A percentile compares a stretch with the other conserved stretches of the same genome.
Conservation (phyloP, 2,329 filamentous ascomycete genomes). For the Trichophyton simii region DNA sequence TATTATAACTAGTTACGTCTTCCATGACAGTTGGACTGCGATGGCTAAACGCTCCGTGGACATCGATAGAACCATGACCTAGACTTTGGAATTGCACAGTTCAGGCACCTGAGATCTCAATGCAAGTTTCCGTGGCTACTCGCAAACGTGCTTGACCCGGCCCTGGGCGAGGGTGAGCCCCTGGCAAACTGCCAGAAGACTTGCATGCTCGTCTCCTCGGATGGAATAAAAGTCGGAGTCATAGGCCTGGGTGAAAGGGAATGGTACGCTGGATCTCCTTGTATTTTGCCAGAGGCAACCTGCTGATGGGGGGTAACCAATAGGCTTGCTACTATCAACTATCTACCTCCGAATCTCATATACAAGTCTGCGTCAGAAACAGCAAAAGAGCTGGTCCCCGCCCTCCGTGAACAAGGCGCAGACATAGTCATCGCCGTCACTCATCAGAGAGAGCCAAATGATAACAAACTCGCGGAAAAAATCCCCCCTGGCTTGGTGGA, state of each 20-base stretch:
- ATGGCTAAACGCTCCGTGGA: slow-evolving; percentile 2
- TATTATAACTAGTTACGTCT: neutral
- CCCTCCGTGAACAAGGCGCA: slow-evolving; percentile 61
- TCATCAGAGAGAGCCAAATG: slow-evolving; percentile 79
- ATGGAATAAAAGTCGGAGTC: slow-evolving; percentile 74
- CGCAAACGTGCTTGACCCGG: slow-evolving; percentile 77
- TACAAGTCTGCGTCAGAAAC: slow-evolving; percentile 69
- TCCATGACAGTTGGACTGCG: neutral
- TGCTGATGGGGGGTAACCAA: neutral
- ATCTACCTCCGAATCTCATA: slow-evolving; percentile 65
- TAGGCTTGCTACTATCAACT: slow-evolving; percentile 73
- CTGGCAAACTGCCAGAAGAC: slow-evolving; percentile 66
- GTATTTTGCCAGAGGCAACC: neutral
- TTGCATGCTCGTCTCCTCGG: slow-evolving; percentile 63
- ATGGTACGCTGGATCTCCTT: slow-evolving; percentile 39
- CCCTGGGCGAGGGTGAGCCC: slow-evolving; percentile 59
- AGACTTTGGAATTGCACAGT: slow-evolving; percentile 78
- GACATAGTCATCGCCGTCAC: slow-evolving; percentile 73
- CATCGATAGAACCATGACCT: slow-evolving; percentile 66
- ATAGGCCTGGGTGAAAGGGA: slow-evolving; percentile 78
- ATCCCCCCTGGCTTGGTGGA: slow-evolving; percentile 61
- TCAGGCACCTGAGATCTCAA: slow-evolving; percentile 56
- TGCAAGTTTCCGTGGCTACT: slow-evolving; percentile 83
- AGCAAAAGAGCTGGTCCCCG: slow-evolving; percentile 61
- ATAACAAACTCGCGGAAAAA: slow-evolving; percentile 69